Evolutionary conservation across 108 stramenopile genomes (phyloP).

Genomic region (Parietichytrium sp.): DNA sequence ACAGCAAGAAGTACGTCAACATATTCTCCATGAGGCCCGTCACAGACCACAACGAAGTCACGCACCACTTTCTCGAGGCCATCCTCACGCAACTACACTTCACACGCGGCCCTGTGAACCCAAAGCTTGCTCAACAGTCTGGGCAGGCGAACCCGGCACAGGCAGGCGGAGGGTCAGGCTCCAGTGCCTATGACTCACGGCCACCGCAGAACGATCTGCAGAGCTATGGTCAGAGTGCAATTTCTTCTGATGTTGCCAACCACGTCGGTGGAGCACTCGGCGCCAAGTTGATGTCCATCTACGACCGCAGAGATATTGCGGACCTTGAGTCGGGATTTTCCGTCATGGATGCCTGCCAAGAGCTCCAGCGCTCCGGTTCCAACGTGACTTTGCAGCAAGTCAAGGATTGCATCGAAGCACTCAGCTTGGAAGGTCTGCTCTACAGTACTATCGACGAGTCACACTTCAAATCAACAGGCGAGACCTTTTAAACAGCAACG

Average conservation of each 20-base stretch:
- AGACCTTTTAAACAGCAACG: neutral
- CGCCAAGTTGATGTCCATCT: neutral
- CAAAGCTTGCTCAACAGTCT: neutral
- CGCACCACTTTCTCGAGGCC: constrained; percentile 47
- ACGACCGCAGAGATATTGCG: neutral
- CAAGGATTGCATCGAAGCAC: neutral
- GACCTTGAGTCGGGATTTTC: constrained; percentile 24
- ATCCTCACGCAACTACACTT: constrained; percentile 27
- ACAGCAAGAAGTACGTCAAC: constrained; percentile 6
- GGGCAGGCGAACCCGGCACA: neutral
- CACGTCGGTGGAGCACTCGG: neutral
- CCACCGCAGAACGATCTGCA: no score
- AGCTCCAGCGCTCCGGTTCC: neutral
- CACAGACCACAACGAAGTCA: constrained; percentile 42
- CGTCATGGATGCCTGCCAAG: neutral
- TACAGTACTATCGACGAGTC: constrained; percentile 41
- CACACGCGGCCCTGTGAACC: neutral
- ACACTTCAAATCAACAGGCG: constrained; percentile 41
- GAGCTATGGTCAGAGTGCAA: no score
- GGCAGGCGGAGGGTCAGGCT: neutral
- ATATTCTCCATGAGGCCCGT: constrained; percentile 33
- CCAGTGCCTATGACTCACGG: neutral
- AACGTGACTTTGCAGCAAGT: neutral
- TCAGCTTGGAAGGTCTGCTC: constrained; percentile 34
- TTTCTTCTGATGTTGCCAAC: neutral